Percentiles rank a stretch among this genome's conserved stretches.
phyloP scores from a whole-genome alignment of 2,329 filamentous ascomycete species.

The Ascochyta pisi region DNA sequence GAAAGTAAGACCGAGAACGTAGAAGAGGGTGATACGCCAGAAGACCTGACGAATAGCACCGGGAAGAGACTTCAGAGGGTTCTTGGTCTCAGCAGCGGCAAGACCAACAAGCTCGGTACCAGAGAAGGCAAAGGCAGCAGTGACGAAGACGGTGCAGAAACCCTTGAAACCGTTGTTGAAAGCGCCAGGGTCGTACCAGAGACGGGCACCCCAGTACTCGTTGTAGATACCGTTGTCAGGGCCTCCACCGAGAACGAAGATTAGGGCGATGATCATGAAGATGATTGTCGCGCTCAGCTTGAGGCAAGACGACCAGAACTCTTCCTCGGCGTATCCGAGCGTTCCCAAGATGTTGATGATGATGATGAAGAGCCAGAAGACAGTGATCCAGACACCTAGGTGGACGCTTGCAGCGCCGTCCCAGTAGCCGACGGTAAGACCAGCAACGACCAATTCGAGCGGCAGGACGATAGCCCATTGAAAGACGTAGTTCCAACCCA shows the following conservation, averaged over 20 bases:
- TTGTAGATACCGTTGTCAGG: constrained; percentile 56
- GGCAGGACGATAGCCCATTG: constrained; percentile 49
- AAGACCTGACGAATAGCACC: constrained; percentile 55
- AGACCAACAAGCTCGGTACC: constrained; percentile 69
- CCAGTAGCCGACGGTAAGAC: constrained; percentile 50
- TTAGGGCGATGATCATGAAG: constrained; percentile 57
- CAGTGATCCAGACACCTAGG: constrained; percentile 46
- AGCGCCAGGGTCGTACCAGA: constrained; percentile 64
- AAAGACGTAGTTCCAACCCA: constrained; percentile 49
- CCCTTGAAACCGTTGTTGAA: constrained; percentile 68
- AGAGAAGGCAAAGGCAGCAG: constrained; percentile 67
- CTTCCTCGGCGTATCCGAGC: constrained; percentile 51
- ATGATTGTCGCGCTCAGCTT: constrained; percentile 47
- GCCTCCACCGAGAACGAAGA: constrained; percentile 64
- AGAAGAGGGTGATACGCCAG: constrained; percentile 57
- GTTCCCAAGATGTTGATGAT: constrained; percentile 50
- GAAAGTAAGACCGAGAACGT: constrained; percentile 53
- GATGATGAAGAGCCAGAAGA: constrained; percentile 49
- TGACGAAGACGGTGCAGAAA: constrained; percentile 69
- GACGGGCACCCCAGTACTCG: constrained; percentile 65
- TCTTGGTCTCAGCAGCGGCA: constrained; percentile 64
- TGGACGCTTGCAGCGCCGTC: constrained; percentile 20
- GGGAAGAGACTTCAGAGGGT: constrained; percentile 59
- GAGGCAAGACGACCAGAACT: constrained; percentile 48
- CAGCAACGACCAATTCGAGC: constrained; percentile 49